Base-by-base conservation (phyloP, 306 rosid genomes). In the Vigna nakashimae region DNA sequence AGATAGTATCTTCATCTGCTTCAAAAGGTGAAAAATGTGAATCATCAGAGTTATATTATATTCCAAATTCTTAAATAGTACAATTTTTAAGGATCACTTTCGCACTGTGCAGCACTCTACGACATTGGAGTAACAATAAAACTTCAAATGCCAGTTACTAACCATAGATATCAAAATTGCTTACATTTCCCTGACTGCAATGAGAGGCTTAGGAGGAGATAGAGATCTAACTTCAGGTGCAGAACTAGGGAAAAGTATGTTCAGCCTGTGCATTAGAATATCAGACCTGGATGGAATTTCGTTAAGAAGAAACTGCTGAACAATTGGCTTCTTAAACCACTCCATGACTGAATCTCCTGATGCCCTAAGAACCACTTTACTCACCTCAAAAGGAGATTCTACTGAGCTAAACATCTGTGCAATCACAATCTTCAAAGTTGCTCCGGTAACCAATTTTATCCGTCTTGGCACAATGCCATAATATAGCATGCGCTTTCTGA, bases 261-360 rank as follows among this genome's bases (percentile, higher is more conserved):
- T 95, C 87, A 95, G 73, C 89, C 78, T 95, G 86, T 91, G 98
- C 98, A 92, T 89, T 67, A 95, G 86, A 76, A 95, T 84, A 82
- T 95, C 98, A 30, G 98, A 24, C 76, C 91, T 84, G 9, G 98
- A 91, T 1, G 97, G 98, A 71, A 87, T 87, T 65, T 95, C 98
- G 51, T 95, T 95, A 55, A 92, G 85, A 77, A 95, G 98, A 89
- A 95, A 95, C 84, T 95, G 97, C 80, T 95, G 97, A 76, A 95
- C 98, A 30, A 92, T 92, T 18, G 98, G 98, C 82, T 95, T 95
- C 87, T 92, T 95, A 74, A 89, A 95, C 98, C 98, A 92, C 63
- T 91, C 98, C 98, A 95, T 91, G 79, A 89, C 91, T 11, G 97
- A 89, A 80, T 95, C 97, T 42, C 98, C 98, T 0, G 98, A 90